These are phyloP conservation scores for Lagerstroemia speciosa DNA, from an alignment of 345 rosid genomes.

Conservation along the genomic window DNA sequence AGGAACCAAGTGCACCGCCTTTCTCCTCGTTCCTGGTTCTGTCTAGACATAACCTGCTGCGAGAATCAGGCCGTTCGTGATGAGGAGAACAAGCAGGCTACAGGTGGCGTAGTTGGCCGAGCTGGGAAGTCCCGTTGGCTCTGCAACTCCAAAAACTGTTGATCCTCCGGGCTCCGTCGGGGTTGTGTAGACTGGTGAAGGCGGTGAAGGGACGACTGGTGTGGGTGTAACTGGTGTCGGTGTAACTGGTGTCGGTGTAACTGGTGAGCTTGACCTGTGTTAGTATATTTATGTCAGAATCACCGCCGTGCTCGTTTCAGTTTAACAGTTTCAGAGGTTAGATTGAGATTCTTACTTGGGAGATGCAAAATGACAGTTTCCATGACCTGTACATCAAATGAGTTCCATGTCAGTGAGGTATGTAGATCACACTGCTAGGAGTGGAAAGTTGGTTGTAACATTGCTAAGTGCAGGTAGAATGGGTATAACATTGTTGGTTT, in stretches of 20 bases:
- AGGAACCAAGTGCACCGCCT: slow-evolving; percentile 22
- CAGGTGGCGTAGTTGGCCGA: slow-evolving; percentile 44
- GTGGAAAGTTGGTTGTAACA: too few relatives aligned
- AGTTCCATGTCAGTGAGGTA: neutral
- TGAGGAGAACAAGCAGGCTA: slow-evolving; percentile 31
- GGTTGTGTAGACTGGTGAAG: slow-evolving; percentile 19
- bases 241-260: slow-evolving; percentile 27
- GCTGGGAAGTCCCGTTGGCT: slow-evolving; percentile 75
- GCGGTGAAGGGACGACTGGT: slow-evolving; percentile 1
- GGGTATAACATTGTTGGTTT: too few relatives aligned
- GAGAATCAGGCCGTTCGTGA: slow-evolving; percentile 25
- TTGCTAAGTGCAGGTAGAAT: too few relatives aligned
- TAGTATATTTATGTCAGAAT: neutral
- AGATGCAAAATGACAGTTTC: slow-evolving; percentile 55
- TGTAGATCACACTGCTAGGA: neutral
- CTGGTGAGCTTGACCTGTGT: slow-evolving; percentile 53
- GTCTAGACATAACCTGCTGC: slow-evolving; percentile 11
- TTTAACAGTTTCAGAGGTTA: neutral
- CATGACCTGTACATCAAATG: slow-evolving; percentile 49
- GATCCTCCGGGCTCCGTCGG: slow-evolving; percentile 21
- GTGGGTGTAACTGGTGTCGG: slow-evolving; percentile 15
- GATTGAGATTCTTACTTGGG: slow-evolving; percentile 21
- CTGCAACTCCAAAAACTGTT: slow-evolving; percentile 43
- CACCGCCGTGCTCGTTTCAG: neutral
- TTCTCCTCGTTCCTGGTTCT: slow-evolving; percentile 14